Evolutionary conservation across 306 rosid genomes (phyloP).

Genomic region (Morella rubra): DNA sequence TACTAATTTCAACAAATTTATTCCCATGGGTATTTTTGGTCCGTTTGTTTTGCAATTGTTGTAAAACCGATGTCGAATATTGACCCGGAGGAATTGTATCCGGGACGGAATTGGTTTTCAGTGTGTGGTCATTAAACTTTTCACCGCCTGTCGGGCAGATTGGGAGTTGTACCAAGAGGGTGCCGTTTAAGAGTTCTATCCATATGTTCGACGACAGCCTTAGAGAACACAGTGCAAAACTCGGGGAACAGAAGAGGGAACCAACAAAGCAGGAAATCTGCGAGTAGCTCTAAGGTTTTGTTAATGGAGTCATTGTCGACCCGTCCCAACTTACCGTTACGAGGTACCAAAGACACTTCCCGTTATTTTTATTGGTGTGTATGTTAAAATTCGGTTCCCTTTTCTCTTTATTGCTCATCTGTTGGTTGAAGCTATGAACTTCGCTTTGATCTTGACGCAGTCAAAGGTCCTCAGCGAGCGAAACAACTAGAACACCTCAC

Average conservation of each 20-base stretch:
- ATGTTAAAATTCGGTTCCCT: neutral
- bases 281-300: neutral
- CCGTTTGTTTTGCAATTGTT: no score
- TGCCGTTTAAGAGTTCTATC: neutral
- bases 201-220: neutral
- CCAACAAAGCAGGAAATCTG: neutral
- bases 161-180: neutral
- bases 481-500: conserved; percentile 34
- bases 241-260: neutral
- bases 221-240: neutral
- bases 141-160: no score
- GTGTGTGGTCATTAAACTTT: no score
- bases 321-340: conserved; percentile 25
- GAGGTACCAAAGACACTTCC: conserved; percentile 29
- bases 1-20: no score
- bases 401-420: neutral
- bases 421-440: neutral
- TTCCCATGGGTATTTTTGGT: no score
- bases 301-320: conserved; percentile 16
- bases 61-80: no score
- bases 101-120: no score
- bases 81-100: no score
- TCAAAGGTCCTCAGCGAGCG: conserved; percentile 35
- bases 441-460: neutral
- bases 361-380: neutral